Conservation (phyloP, 495 filamentous ascomycete genomes). For the Choiromyces venosus region DNA sequence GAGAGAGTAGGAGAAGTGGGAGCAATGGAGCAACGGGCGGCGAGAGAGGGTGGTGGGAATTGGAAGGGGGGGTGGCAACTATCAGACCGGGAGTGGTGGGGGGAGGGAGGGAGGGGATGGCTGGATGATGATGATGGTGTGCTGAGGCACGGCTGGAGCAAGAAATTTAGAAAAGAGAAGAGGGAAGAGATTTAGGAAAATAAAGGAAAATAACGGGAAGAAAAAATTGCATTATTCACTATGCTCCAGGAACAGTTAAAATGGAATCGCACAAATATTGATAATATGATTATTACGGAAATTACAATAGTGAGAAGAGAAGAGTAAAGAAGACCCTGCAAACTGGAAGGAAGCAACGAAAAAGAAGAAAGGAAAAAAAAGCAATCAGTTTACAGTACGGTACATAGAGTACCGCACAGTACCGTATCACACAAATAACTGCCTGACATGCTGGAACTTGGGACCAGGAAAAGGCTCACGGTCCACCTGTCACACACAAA, state of each 20-base stretch:
- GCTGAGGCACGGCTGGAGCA: not conserved
- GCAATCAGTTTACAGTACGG: not conserved
- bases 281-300: constrained; percentile 1
- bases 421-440: not conserved
- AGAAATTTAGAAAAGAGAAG: not conserved
- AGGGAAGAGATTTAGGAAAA: not conserved
- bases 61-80: not conserved
- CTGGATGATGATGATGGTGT: not conserved
- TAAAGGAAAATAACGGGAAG: not conserved
- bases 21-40: not conserved
- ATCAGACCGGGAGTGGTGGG: not conserved
- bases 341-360: not conserved
- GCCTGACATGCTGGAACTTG: not conserved
- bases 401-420: not conserved
- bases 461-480: not conserved
- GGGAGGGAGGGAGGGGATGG: not conserved
- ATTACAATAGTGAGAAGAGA: not conserved
- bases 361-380: not conserved
- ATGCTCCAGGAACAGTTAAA: not conserved
- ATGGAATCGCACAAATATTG: not conserved
- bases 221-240: constrained; percentile 2
- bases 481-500: constrained; percentile 1
- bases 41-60: not conserved
- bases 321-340: not conserved
- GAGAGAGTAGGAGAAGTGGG: not conserved